A percentile compares a stretch with the other conserved stretches of the same genome.
These are phyloP conservation scores for Fraxinus cuspidata DNA, from an alignment of 257 asterid genomes.

Conservation along the genomic window DNA sequence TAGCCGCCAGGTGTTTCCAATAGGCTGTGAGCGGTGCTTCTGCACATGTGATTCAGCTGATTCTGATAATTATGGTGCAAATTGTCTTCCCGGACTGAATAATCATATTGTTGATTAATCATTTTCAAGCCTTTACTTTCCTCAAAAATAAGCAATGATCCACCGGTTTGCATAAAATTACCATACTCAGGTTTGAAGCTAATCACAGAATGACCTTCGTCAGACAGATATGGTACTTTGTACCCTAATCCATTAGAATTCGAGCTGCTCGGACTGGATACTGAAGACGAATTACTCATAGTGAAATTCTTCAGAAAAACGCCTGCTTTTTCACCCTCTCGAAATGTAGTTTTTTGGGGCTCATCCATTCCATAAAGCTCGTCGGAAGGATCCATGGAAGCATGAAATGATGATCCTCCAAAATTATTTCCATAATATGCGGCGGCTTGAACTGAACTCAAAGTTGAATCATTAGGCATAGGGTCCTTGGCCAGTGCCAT, in stretches of 20 bases:
- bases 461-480: slow-evolving; percentile 41
- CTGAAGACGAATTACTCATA: slow-evolving; percentile 55
- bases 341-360: slow-evolving; percentile 15
- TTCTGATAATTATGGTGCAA: slow-evolving; percentile 34
- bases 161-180: slow-evolving; percentile 37
- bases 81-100: slow-evolving; percentile 62
- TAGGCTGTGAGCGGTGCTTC: slow-evolving; percentile 26
- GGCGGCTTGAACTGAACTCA: slow-evolving; percentile 58
- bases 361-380: slow-evolving; percentile 36
- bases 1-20: slow-evolving; percentile 42
- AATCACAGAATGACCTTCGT: slow-evolving; percentile 60
- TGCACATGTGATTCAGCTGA: slow-evolving; percentile 30
- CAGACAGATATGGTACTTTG: slow-evolving; percentile 31
- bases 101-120: slow-evolving; percentile 42
- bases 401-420: slow-evolving; percentile 29
- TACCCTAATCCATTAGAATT: slow-evolving; percentile 61
- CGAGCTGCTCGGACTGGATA: slow-evolving; percentile 79
- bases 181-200: slow-evolving; percentile 53
- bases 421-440: slow-evolving; percentile 56
- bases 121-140: slow-evolving; percentile 41
- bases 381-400: slow-evolving; percentile 34
- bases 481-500: slow-evolving; percentile 62
- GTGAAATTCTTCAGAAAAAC: slow-evolving; percentile 41
- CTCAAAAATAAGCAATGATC: slow-evolving; percentile 64
- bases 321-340: slow-evolving; percentile 40